Base-by-base conservation (phyloP, 169 alveolate species). In the Pseudocohnilembus persalinus region DNA sequence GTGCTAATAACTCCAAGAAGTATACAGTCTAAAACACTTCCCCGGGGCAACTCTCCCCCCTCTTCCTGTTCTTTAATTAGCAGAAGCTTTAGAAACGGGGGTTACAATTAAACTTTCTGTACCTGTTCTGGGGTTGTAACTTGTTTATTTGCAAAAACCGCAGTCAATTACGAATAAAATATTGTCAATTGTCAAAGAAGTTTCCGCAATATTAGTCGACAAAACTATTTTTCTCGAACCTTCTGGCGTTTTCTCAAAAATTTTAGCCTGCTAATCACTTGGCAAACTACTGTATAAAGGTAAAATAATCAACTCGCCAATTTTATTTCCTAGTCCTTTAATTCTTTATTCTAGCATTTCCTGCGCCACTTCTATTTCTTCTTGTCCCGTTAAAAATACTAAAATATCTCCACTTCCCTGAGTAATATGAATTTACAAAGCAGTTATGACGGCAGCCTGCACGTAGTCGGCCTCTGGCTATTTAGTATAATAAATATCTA, bases 1-100 rank as follows among this genome's bases (percentile, higher is more conserved):
- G 92, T 98, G 95, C 84, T 96, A 96, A 91, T 91, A 99, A 29
- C 99, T 97, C 93, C 97, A 97, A 77, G 98, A 93, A 31, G 99
- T 99, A 93, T 98, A 99, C 89, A 99, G 89, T 78, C 99, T 97
- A 92, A 98, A 99, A 89, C 99, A 99, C 89, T 97, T 97, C 24
- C 99, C 99, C 0, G 99, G 99, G 29, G 98, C 96, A n/a, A 98
- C 99, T 87, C 99, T 97, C 27, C 99, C 99, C 0, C 99, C 99
- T 81, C 99, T 96, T 29, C 99, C 99, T 30, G 99, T 98, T 82
- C 99, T 97, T 97, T 99, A 99, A 88, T 98, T 97, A 11, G 99
- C 99, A 63, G 99, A 97, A 27, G 99, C 99, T 91, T 98, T 98
- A 35, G 99, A 98, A 88, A 99, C 97, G 20, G 99, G 99, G 31